Evolutionary conservation across 192 early-diverging fungal genomes (phyloP).

Genomic region (Entrophospora sp.): DNA sequence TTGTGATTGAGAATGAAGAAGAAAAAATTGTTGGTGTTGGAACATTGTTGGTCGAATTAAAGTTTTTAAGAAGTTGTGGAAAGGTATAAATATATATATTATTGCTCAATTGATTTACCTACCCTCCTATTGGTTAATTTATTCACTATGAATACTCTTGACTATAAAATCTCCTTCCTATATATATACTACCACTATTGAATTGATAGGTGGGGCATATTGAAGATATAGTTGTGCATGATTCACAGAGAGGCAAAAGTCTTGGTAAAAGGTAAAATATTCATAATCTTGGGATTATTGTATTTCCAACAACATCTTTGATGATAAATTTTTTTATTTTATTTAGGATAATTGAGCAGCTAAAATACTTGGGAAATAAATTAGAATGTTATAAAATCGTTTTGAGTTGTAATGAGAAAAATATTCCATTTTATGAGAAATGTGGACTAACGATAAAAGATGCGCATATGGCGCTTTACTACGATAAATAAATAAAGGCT

Average conservation of each 20-base stretch:
- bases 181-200: neutral
- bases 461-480: conserved; percentile 59
- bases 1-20: conserved; percentile 74
- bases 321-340: neutral
- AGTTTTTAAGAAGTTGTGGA: conserved; percentile 76
- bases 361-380: conserved; percentile 61
- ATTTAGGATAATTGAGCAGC: conserved; percentile 71
- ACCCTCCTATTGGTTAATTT: neutral
- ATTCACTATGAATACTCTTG: neutral
- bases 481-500: too few relatives aligned
- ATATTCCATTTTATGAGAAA: conserved; percentile 89
- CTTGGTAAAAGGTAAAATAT: conserved; percentile 43
- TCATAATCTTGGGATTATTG: neutral
- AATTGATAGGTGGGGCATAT: conserved; percentile 69
- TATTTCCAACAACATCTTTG: neutral
- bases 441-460: conserved; percentile 76
- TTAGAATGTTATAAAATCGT: conserved; percentile 91
- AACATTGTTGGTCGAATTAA: conserved; percentile 82
- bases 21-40: conserved; percentile 71
- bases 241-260: conserved; percentile 62
- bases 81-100: conserved; percentile 32
- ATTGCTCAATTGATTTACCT: neutral
- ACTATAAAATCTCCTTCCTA: neutral
- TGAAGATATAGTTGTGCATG: conserved; percentile 80
- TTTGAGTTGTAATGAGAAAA: conserved; percentile 59